These are phyloP conservation scores for Botrytis porri DNA, from an alignment of 2,329 filamentous ascomycete species.

Conservation along the genomic window DNA sequence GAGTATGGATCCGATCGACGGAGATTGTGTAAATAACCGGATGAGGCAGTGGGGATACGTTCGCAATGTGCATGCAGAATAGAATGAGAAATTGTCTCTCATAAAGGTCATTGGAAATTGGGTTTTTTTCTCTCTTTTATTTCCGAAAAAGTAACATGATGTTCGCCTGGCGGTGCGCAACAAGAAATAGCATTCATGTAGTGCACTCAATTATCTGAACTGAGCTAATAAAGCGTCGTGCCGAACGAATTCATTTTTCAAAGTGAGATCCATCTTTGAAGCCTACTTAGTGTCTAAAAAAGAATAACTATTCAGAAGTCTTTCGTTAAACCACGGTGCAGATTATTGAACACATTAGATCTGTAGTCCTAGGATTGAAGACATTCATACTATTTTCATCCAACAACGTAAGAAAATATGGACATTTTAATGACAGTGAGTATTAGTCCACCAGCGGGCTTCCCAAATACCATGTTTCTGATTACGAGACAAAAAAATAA, in stretches of 20 bases:
- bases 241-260: not conserved
- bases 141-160: too few species aligned
- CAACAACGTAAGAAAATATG: not conserved
- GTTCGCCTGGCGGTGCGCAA: not conserved
- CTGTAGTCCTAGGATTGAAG: too few species aligned
- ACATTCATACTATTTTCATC: not conserved
- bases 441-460: too few species aligned
- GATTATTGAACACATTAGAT: not conserved
- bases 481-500: not conserved
- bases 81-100: not conserved
- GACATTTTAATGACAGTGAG: not conserved
- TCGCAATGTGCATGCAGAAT: not conserved
- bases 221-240: fast-evolving
- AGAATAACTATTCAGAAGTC: not conserved
- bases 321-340: not conserved
- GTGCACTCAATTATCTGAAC: not conserved
- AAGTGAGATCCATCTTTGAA: not conserved
- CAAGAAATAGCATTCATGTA: not conserved
- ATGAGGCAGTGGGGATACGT: slow-evolving; percentile 1
- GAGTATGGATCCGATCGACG: not conserved
- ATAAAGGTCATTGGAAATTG: too few species aligned
- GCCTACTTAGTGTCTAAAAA: not conserved
- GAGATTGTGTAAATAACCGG: not conserved
- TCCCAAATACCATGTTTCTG: too few species aligned
- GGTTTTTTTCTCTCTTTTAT: too few species aligned